phyloP scores from a whole-genome alignment of 495 filamentous ascomycete genomes.

The Corynascus novoguineensis region DNA sequence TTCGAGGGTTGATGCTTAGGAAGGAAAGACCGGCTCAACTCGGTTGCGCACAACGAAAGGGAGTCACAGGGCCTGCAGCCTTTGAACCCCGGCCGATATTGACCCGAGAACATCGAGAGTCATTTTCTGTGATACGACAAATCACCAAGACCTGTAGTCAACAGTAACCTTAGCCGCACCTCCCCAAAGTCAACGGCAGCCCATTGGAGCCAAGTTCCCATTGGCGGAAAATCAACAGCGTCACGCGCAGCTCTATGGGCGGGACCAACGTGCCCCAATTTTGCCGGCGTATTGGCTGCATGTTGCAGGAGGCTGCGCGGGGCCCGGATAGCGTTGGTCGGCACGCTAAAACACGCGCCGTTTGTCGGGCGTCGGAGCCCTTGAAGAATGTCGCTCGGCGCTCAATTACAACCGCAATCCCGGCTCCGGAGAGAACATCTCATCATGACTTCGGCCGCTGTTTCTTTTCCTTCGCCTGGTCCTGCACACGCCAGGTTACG shows the following conservation, averaged over 20 bases:
- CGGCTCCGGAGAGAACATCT: conserved; percentile 4
- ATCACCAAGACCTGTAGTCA: background rate
- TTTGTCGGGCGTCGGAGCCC: background rate
- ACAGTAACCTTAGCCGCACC: background rate
- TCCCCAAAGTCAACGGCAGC: background rate
- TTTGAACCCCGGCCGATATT: background rate
- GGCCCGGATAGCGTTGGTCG: background rate
- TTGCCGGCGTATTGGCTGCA: conserved; percentile 14
- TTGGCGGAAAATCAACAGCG: conserved; percentile 13
- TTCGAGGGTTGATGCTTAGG: too few relatives aligned
- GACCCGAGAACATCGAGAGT: background rate
- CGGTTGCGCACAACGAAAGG: too few relatives aligned
- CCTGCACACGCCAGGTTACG: background rate
- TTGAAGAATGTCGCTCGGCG: background rate
- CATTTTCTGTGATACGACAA: background rate
- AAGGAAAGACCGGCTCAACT: too few relatives aligned
- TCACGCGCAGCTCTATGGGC: background rate
- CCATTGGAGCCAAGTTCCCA: background rate
- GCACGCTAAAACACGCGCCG: too few relatives aligned
- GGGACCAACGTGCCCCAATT: conserved; percentile 14
- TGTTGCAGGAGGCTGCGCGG: too few relatives aligned
- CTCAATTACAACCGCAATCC: background rate
- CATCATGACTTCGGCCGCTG: background rate
- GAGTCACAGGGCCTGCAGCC: background rate
- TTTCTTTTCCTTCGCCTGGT: background rate